Evolutionary conservation across 2,329 filamentous ascomycete genomes (phyloP), one percentile per base, ranked within the genome.

Genomic region (Sarocladium oryzae): DNA sequence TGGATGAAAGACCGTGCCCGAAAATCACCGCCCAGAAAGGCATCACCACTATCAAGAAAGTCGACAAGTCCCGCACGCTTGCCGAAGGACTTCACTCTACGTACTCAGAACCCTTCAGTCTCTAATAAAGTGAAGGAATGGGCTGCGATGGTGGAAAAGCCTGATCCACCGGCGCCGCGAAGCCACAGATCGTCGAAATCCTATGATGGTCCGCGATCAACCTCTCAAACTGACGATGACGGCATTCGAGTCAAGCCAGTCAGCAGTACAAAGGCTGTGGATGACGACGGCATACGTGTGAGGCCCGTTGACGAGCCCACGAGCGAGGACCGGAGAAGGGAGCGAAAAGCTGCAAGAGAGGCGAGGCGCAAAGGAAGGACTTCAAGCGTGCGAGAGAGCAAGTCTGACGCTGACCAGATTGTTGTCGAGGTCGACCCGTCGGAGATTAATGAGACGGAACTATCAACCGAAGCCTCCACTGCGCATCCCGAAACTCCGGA

Each of bases 1-100:
- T 97, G 92, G 88, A 82, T 82, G 69, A 84, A 82, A 54, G 66
- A 69, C 65, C 79, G 77, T 55, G 76, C 74, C 53, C 46, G 75
- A 54, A 76, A 73, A 53, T 75, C 66, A 52, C 68, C 75, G 8
- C 65, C 73, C 1, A 72, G 68, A 53, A 71, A 66, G 54, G 63
- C 64, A 11, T 66, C 71, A 2, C 69, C 70, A 1, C 66, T 68
- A 53, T 56, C 57, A 3, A 63, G 62, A 40, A 64, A 64, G 48
- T 52, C 59, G 4, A 54, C 58, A 13, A 58, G 51, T 10, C 61
- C 58, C 1, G 55, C 54, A 8, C 69, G 72, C 0, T 65, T 84
- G n/a, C 79, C 81, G 0, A 81, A 79, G 57, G 73, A 81, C 54
- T 84, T 84, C 55, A 61, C 82, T 13, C 69, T 75, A 52, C 70